Evolutionary conservation across 306 rosid species (phyloP).

Genomic region (Sphenostylis stenocarpa): DNA sequence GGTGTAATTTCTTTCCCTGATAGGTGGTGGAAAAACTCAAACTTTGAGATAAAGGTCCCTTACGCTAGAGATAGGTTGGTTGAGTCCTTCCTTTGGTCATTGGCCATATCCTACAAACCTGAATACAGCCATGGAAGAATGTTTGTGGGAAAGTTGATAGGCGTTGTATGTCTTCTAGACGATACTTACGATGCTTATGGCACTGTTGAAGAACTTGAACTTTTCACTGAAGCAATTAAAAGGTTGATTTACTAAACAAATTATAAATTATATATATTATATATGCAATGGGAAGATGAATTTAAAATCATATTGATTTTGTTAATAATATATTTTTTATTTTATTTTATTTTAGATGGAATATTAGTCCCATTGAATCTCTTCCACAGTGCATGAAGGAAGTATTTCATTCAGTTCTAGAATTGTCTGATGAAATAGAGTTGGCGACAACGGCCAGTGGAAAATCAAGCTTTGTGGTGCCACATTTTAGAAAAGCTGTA

Average conservation of each 20-base stretch:
- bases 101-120: conserved; percentile 23
- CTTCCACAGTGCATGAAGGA: conserved; percentile 30
- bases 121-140: conserved; percentile 18
- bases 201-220: conserved; percentile 43
- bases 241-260: conserved; percentile 11
- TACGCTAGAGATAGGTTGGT: conserved; percentile 41
- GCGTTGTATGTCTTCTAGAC: background rate
- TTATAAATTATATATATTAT: background rate
- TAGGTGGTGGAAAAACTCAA: conserved; percentile 48
- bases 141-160: conserved; percentile 28
- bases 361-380: background rate
- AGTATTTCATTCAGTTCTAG: background rate
- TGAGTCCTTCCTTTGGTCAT: conserved; percentile 27
- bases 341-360: conserved; percentile 42
- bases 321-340: background rate
- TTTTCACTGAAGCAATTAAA: conserved; percentile 41
- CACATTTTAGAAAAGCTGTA: background rate
- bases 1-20: background rate
- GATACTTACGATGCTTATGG: conserved; percentile 50
- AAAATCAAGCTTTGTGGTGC: conserved; percentile 17
- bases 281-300: background rate
- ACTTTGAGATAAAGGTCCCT: conserved; percentile 28
- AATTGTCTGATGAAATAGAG: background rate
- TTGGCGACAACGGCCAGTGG: background rate
- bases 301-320: background rate